Percentiles rank a stretch among this genome's conserved stretches.
Evolutionary conservation across 352 stramenopile genomes (phyloP).

Genomic region (Globisporangium polare): DNA sequence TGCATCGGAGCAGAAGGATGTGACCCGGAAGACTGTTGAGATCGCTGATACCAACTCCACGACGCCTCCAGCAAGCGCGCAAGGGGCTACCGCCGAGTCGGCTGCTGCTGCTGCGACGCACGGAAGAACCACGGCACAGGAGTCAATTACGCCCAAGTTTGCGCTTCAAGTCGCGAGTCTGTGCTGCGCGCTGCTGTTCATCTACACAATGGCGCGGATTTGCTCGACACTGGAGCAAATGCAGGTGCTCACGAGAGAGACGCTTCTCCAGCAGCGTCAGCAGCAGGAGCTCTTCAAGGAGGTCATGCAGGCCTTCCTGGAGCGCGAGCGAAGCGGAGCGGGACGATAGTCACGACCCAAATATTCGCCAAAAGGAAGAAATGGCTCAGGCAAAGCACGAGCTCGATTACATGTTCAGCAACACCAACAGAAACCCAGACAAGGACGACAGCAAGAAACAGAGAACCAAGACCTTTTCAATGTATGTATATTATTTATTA

Average conservation of each 20-base stretch:
- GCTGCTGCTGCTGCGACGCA: not conserved
- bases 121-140: not conserved
- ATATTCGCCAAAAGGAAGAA: not conserved
- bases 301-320: constrained; percentile 39
- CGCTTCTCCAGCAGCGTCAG: constrained; percentile 50
- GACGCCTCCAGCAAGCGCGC: not conserved
- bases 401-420: constrained; percentile 1
- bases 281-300: constrained; percentile 66
- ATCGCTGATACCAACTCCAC: not conserved
- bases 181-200: constrained; percentile 56
- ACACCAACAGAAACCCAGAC: not conserved
- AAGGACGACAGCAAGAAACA: not conserved
- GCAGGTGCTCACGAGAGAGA: constrained; percentile 48
- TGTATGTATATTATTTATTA: constrained; percentile 13
- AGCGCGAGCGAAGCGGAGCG: constrained; percentile 1
- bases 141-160: constrained; percentile 8
- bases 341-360: not conserved
- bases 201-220: constrained; percentile 70
- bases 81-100: not conserved
- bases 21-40: not conserved
- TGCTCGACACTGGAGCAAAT: constrained; percentile 56
- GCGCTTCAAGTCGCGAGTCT: constrained; percentile 40
- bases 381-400: not conserved
- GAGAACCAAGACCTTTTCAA: not conserved
- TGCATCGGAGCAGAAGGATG: not conserved